Percentiles rank a stretch among this genome's conserved stretches.
Conservation (phyloP, 495 filamentous ascomycete genomes). For the Penicillium angulare region DNA sequence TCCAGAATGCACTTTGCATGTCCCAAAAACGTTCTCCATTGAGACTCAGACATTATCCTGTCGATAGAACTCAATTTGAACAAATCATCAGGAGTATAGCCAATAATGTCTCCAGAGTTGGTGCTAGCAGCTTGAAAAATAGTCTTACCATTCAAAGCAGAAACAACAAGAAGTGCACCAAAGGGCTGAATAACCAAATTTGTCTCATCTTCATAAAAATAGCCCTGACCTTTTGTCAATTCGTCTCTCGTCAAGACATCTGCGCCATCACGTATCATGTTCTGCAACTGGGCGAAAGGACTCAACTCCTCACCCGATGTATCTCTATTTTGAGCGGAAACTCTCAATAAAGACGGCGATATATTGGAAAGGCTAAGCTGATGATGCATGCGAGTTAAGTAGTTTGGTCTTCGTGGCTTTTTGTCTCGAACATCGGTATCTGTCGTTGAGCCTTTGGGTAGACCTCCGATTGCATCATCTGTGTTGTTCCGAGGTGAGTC, state of each 20-base stretch:
- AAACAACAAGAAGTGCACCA: constrained; percentile 70
- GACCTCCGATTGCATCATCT: neutral
- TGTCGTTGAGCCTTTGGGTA: neutral
- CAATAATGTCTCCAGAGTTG: constrained; percentile 73
- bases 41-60: constrained; percentile 72
- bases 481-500: constrained; percentile 6
- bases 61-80: constrained; percentile 72
- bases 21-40: constrained; percentile 68
- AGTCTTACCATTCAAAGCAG: constrained; percentile 57
- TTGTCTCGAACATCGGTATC: neutral
- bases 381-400: constrained; percentile 7
- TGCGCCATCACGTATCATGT: constrained; percentile 4
- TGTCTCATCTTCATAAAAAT: constrained; percentile 15
- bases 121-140: constrained; percentile 74
- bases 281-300: constrained; percentile 3
- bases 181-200: constrained; percentile 65
- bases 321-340: neutral
- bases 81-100: constrained; percentile 70
- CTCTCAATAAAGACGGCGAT: neutral
- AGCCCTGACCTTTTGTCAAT: constrained; percentile 1
- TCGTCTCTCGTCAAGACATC: constrained; percentile 6
- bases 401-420: neutral
- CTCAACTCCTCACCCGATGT: neutral
- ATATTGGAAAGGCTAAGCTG: neutral
- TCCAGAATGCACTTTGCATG: constrained; percentile 75